Evolutionary conservation across 257 asterid genomes (phyloP).

Genomic region (Verbena officinalis): DNA sequence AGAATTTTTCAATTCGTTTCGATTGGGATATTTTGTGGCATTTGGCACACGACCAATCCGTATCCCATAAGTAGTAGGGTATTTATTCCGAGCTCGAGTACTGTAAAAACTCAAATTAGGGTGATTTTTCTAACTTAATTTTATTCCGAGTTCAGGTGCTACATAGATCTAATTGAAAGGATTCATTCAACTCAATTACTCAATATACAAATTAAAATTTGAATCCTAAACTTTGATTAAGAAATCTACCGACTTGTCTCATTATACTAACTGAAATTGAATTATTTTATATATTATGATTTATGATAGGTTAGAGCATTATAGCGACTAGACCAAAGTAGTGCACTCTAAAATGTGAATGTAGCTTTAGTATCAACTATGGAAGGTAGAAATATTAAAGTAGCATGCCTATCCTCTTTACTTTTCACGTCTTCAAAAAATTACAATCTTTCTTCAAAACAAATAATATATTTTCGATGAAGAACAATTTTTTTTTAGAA

Average conservation of each 20-base stretch:
- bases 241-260: no score
- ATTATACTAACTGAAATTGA: no score
- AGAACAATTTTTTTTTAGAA: neutral
- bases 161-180: no score
- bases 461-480: neutral
- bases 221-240: no score
- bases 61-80: neutral
- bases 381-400: constrained; percentile 21
- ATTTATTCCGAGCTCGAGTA: no score
- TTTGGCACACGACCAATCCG: neutral
- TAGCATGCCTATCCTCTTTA: neutral
- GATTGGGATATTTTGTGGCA: neutral
- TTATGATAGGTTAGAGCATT: constrained; percentile 13
- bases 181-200: no score
- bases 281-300: neutral
- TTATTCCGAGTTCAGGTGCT: no score
- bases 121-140: no score
- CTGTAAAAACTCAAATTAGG: no score
- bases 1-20: constrained; percentile 1
- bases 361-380: constrained; percentile 10
- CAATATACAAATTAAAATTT: no score
- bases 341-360: constrained; percentile 3
- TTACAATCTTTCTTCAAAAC: neutral
- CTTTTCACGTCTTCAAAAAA: neutral
- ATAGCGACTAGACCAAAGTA: constrained; percentile 13